phyloP scores from a whole-genome alignment of 768 basidiomycete genomes.

The Kondoa subrosea region DNA sequence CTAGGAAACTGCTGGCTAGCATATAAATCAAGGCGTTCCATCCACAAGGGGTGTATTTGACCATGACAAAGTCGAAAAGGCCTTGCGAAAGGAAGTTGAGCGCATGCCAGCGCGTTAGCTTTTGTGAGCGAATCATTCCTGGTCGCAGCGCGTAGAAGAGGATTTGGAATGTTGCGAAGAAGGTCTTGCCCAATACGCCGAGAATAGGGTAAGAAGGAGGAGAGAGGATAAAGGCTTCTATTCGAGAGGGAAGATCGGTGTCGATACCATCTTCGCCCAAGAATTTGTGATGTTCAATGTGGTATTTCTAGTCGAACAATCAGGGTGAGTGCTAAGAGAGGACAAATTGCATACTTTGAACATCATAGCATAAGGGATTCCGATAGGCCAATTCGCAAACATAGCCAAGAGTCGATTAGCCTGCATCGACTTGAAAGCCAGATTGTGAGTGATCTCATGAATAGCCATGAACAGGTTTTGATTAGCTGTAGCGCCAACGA shows the following conservation, averaged over 20 bases:
- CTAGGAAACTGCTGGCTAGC: conserved; percentile 79
- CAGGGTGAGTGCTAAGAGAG: not conserved
- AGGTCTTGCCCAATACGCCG: conserved; percentile 92
- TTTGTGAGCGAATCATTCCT: conserved; percentile 72
- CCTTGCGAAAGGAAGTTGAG: conserved; percentile 58
- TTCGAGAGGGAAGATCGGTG: conserved; percentile 72
- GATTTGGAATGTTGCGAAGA: conserved; percentile 96
- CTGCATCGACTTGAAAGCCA: conserved; percentile 66
- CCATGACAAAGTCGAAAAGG: conserved; percentile 51
- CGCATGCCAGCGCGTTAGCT: conserved; percentile 63
- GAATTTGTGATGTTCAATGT: conserved; percentile 91
- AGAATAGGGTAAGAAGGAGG: not conserved
- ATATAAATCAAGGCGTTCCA: conserved; percentile 52
- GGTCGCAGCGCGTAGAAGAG: conserved; percentile 95
- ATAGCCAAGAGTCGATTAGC: conserved; percentile 78
- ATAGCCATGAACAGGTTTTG: conserved; percentile 97
- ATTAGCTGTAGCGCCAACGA: conserved; percentile 82
- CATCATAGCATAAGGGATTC: conserved; percentile 79
- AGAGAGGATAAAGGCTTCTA: conserved; percentile 72
- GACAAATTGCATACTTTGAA: conserved; percentile 49
- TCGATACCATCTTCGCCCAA: conserved; percentile 91
- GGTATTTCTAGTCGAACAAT: conserved; percentile 52
- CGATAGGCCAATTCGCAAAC: conserved; percentile 82
- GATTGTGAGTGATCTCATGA: conserved; percentile 95
- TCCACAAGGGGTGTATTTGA: conserved; percentile 26